Percentiles rank a stretch among this genome's conserved stretches.
These are phyloP conservation scores for Tetrahymena thermophila DNA, from an alignment of 73 alveolate genomes.

Conservation along the genomic window DNA sequence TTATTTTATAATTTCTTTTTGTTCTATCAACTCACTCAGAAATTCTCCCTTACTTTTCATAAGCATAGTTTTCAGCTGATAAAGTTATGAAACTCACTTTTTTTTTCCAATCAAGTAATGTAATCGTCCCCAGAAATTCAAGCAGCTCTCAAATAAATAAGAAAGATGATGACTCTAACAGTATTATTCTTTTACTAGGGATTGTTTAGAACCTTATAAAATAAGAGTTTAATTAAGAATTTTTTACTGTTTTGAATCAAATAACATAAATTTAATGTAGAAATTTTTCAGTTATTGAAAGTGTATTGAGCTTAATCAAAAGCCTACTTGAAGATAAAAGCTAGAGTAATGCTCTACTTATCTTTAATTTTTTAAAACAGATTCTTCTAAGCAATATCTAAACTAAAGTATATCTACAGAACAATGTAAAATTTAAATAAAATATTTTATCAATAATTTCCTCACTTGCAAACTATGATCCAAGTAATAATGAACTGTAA, in stretches of 20 bases:
- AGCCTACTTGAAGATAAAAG: neutral
- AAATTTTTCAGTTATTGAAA: neutral
- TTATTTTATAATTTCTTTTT: neutral
- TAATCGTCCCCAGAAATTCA: neutral
- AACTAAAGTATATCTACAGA: neutral
- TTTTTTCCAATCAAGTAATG: neutral
- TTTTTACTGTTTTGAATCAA: neutral
- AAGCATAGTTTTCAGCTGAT: neutral
- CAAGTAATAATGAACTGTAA: neutral
- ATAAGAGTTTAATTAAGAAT: neutral
- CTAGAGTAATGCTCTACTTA: neutral
- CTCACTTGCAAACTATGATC: neutral
- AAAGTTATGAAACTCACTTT: neutral
- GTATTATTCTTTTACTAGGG: neutral
- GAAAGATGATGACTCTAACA: neutral
- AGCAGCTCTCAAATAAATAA: neutral
- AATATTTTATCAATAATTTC: neutral
- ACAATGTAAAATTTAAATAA: neutral
- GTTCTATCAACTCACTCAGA: neutral
- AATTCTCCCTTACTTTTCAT: neutral
- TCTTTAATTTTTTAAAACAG: neutral
- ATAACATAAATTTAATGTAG: neutral
- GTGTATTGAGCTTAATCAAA: neutral
- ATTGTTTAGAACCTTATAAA: neutral
- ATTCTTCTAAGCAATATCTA: neutral